Percentiles rank a stretch among this genome's conserved stretches.
phyloP scores from a whole-genome alignment of 2,329 filamentous ascomycete genomes.

The Arthrobotrys iridis region DNA sequence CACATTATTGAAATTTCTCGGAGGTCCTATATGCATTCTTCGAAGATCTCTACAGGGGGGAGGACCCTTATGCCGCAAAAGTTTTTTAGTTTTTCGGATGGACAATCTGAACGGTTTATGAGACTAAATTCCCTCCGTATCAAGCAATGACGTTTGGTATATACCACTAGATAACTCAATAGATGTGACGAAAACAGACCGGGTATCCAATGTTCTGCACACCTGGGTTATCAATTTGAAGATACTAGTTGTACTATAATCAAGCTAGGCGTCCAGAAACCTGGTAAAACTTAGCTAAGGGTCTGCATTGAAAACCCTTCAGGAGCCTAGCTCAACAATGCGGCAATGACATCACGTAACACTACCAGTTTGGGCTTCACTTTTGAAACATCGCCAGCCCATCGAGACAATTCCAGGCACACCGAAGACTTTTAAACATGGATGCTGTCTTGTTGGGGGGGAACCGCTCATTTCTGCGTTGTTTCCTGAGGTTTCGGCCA shows the following conservation, averaged over 20 bases:
- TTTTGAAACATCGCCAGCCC: constrained; percentile 10
- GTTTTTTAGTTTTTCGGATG: constrained; percentile 4
- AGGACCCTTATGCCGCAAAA: not conserved
- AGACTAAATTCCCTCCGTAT: not conserved
- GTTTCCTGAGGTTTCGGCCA: constrained; percentile 45
- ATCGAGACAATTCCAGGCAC: constrained; percentile 17
- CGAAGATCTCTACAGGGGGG: constrained; percentile 19
- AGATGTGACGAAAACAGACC: not conserved
- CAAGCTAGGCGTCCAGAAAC: not conserved
- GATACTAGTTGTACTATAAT: no score
- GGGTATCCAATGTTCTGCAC: not conserved
- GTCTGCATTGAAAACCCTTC: not conserved
- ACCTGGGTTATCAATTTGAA: not conserved
- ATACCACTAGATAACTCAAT: no score
- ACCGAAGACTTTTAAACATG: constrained; percentile 4
- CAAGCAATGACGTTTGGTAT: constrained; percentile 7
- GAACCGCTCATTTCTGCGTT: constrained; percentile 20
- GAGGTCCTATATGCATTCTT: constrained; percentile 6
- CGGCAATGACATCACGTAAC: constrained; percentile 31
- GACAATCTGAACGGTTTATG: not conserved
- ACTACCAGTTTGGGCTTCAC: not conserved
- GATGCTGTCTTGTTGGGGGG: constrained; percentile 3
- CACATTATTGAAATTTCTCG: not conserved
- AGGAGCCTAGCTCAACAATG: not conserved
- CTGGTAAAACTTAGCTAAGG: not conserved